Evolutionary conservation across 345 rosid genomes (phyloP), one percentile per base, ranked within the genome.

Genomic region (Carallia brachiata): DNA sequence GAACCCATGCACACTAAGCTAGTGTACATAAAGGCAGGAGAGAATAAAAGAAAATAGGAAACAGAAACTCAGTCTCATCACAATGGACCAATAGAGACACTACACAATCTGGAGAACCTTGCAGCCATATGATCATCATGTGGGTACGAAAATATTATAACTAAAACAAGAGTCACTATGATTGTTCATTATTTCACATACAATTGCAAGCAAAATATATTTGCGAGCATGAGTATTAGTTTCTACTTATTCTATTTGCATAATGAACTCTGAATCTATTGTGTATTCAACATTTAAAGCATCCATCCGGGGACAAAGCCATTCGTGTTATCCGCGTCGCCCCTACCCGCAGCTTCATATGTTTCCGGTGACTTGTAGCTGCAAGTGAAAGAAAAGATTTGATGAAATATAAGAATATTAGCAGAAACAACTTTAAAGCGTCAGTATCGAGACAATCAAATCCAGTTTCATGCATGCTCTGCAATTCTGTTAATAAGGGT

Each of bases 281-380:
- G 1, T 1, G 37, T 28, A 56, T 56, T 23, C 8, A 39, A 34
- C 36, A 63, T 9, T 65, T 74, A 78, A 52, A 58, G 70, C 85
- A 82, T 76, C 82, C 82, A 82, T 8, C 72, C 78, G 1, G 78
- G 80, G n/a, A 70, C 65, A 67, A 70, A 64, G 16, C 75, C 72
- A 52, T 50, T 61, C 8, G 62, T 72, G 64, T 75, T 73, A 65
- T 78, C 68, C 6, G 67, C 28, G 19, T 80, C 66, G 36, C 61
- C 48, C 57, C 72, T 59, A 12, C 54, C 40, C 7, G 60, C 65
- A 52, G 37, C 69, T 66, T 27, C 55, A 47, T 79, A 65, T 48
- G 80, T 10, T 54, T 54, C 69, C 53, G 6, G 59, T 6, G 65
- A 36, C 61, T 34, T 55, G 73, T 55, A 61, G 48, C 79, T 82